Conservation (phyloP, 495 filamentous ascomycete species). For the Penicillium bovifimosum region DNA sequence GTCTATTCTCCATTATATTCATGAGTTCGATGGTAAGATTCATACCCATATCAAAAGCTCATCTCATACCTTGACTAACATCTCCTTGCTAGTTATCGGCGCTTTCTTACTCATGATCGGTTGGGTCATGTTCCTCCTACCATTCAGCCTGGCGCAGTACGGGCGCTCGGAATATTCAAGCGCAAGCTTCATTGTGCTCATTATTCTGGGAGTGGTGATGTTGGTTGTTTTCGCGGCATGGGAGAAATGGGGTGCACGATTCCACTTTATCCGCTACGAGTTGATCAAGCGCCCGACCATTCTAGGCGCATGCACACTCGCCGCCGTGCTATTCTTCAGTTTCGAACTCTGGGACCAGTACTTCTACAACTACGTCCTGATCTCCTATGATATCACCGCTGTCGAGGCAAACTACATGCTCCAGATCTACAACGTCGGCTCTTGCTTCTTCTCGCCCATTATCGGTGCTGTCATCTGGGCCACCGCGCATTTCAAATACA, state of each 20-base stretch:
- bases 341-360: slow-evolving; percentile 64
- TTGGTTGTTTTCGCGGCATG: slow-evolving; percentile 53
- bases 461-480: slow-evolving; percentile 54
- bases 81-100: slow-evolving; percentile 40
- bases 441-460: slow-evolving; percentile 55
- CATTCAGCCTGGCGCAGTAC: slow-evolving; percentile 51
- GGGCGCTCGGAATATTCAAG: slow-evolving; percentile 46
- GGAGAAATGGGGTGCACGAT: slow-evolving; percentile 53
- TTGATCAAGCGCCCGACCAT: slow-evolving; percentile 61
- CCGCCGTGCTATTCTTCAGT: slow-evolving; percentile 52
- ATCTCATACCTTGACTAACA: background rate
- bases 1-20: slow-evolving; percentile 48
- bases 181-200: slow-evolving; percentile 48
- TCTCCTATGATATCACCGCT: slow-evolving; percentile 56
- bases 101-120: slow-evolving; percentile 52
- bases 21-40: slow-evolving; percentile 55
- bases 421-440: slow-evolving; percentile 67
- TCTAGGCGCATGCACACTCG: slow-evolving; percentile 54
- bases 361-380: slow-evolving; percentile 67
- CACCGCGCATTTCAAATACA: slow-evolving; percentile 52
- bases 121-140: slow-evolving; percentile 59
- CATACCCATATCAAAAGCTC: background rate
- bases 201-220: slow-evolving; percentile 51
- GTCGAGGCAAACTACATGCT: slow-evolving; percentile 56
- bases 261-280: slow-evolving; percentile 56